phyloP scores from a whole-genome alignment of 73 alveolate species.

The Paramecium tetraurelia region DNA sequence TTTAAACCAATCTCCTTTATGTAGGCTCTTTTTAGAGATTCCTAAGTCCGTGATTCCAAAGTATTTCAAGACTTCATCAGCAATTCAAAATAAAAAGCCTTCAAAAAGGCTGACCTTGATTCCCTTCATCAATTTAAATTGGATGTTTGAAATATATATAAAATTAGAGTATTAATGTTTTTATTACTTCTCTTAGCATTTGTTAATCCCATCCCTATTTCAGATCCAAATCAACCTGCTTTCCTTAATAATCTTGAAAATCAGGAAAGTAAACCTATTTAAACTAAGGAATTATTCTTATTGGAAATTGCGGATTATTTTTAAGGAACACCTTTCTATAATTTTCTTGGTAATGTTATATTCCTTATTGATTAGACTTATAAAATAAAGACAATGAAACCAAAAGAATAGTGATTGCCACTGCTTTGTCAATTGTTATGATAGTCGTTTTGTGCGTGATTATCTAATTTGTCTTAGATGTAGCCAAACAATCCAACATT shows the following conservation, averaged over 20 bases:
- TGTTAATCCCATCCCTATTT: background rate
- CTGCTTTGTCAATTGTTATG: background rate
- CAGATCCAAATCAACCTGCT: background rate
- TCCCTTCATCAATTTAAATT: background rate
- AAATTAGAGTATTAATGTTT: background rate
- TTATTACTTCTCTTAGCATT: background rate
- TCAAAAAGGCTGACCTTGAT: background rate
- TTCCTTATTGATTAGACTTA: background rate
- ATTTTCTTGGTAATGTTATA: background rate
- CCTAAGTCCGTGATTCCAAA: background rate
- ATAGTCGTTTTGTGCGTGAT: constrained; percentile 10
- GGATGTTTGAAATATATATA: background rate
- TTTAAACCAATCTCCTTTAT: background rate
- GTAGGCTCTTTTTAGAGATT: background rate
- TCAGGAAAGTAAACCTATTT: background rate
- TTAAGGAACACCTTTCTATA: background rate
- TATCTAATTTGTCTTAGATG: background rate
- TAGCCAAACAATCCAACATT: background rate
- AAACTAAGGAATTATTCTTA: background rate
- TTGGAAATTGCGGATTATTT: background rate
- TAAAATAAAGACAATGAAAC: background rate
- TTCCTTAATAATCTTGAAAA: background rate
- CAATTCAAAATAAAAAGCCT: background rate
- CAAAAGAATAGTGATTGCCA: background rate
- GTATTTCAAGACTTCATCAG: background rate